These are phyloP conservation scores for Triangularia setosa DNA, from an alignment of 2,329 filamentous ascomycete species.

Conservation along the genomic window DNA sequence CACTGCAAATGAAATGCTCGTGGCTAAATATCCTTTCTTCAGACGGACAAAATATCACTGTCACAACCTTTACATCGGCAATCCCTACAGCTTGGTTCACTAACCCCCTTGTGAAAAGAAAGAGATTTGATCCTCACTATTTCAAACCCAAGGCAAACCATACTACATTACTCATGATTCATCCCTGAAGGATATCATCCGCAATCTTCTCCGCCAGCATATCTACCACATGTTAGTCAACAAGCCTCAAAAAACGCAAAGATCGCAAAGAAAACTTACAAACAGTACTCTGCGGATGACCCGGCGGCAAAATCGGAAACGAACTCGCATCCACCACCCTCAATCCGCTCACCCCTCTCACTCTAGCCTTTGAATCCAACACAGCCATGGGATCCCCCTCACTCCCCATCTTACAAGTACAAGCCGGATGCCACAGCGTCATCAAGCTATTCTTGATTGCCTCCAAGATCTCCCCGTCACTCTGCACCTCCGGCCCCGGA, in stretches of 20 bases:
- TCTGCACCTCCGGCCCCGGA: constrained; percentile 32
- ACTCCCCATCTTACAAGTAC: constrained; percentile 16
- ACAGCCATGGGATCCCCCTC: constrained; percentile 11
- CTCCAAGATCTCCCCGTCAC: constrained; percentile 14
- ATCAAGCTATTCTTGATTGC: constrained; percentile 1
- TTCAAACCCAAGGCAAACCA: too few species aligned
- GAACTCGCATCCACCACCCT: constrained; percentile 6
- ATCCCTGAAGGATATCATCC: neutral
- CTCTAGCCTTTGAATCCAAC: neutral
- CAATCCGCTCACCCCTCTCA: constrained; percentile 7
- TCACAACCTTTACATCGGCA: too few species aligned
- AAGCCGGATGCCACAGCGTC: constrained; percentile 9
- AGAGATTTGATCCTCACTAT: too few species aligned
- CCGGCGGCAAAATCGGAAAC: constrained; percentile 10
- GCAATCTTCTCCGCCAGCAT: constrained; percentile 12
- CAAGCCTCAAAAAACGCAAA: neutral
- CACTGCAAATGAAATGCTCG: too few species aligned
- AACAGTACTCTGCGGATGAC: constrained; percentile 14
- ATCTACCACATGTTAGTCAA: constrained; percentile 1
- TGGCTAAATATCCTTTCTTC: too few species aligned
- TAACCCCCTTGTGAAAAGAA: too few species aligned
- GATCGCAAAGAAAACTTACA: neutral
- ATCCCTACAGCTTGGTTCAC: too few species aligned
- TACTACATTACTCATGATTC: neutral
- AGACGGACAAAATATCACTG: too few species aligned